phyloP scores from a whole-genome alignment of 139 green algal genomes.

The Penium margaritaceum region DNA sequence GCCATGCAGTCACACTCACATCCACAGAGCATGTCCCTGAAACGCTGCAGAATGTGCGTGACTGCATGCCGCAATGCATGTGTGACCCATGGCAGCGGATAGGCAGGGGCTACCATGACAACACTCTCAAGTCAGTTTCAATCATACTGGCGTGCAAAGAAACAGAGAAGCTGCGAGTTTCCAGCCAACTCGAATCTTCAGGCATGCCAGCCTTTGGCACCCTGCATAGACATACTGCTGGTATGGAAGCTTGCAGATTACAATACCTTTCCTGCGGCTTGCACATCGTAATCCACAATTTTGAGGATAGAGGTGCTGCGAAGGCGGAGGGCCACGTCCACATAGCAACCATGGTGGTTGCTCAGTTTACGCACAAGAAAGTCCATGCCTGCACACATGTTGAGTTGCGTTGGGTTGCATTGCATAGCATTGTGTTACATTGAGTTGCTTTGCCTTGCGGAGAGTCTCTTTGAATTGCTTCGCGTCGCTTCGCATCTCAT shows the following conservation, averaged over 20 bases:
- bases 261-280: neutral
- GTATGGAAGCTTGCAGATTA: neutral
- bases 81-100: too few relatives aligned
- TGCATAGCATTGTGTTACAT: too few relatives aligned
- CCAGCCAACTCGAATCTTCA: neutral
- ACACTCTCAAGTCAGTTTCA: neutral
- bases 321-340: conserved; percentile 31
- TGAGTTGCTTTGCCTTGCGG: too few relatives aligned
- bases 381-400: conserved; percentile 41
- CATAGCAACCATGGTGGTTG: conserved; percentile 14
- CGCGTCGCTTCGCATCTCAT: too few relatives aligned
- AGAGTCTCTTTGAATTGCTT: too few relatives aligned
- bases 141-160: neutral
- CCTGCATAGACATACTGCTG: neutral
- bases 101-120: neutral
- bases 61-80: too few relatives aligned
- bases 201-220: too few relatives aligned
- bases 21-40: too few relatives aligned
- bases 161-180: neutral
- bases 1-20: too few relatives aligned
- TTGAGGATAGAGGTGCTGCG: conserved; percentile 40
- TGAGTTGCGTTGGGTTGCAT: too few relatives aligned
- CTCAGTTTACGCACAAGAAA: conserved; percentile 41
- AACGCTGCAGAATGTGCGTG: too few relatives aligned
- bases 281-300: conserved; percentile 25